Conservation (phyloP, 2,329 filamentous ascomycete genomes). For the Colletotrichum sp. region DNA sequence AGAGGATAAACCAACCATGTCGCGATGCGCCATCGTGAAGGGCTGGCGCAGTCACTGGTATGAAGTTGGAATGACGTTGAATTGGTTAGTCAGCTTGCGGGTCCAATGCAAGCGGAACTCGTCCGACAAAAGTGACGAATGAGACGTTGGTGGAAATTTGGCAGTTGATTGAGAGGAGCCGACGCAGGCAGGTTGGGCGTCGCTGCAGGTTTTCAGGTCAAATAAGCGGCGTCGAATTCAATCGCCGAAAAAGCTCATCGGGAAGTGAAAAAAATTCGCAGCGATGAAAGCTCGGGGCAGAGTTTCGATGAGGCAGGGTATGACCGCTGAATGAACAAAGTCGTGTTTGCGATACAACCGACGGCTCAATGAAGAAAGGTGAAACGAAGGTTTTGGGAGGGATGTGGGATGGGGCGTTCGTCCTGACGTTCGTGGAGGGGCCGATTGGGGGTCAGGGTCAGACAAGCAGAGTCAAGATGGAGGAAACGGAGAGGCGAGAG, state of each 20-base stretch:
- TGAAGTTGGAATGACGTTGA: neutral
- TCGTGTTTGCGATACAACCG: slow-evolving; percentile 3
- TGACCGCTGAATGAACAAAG: neutral
- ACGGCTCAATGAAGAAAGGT: neutral
- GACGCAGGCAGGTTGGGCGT: neutral
- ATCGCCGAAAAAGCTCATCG: neutral
- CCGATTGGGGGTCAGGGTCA: neutral
- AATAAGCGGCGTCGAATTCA: neutral
- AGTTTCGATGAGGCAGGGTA: neutral
- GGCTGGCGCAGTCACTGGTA: neutral
- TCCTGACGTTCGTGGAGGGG: slow-evolving; percentile 5
- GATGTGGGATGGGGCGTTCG: slow-evolving; percentile 13
- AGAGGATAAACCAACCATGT: neutral
- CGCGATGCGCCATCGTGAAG: slow-evolving; percentile 1
- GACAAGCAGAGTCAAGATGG: neutral
- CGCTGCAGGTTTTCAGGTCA: neutral
- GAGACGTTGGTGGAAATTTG: neutral
- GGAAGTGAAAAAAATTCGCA: neutral
- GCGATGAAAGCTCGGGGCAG: neutral
- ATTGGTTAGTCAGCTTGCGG: neutral
- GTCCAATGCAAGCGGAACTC: neutral
- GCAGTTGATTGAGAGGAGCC: neutral
- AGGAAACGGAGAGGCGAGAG: neutral
- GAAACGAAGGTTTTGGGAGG: slow-evolving; percentile 16
- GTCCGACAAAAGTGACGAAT: neutral